Evolutionary conservation across 116 monocot species (phyloP).

Genomic region (Papilionanthe hybrid): DNA sequence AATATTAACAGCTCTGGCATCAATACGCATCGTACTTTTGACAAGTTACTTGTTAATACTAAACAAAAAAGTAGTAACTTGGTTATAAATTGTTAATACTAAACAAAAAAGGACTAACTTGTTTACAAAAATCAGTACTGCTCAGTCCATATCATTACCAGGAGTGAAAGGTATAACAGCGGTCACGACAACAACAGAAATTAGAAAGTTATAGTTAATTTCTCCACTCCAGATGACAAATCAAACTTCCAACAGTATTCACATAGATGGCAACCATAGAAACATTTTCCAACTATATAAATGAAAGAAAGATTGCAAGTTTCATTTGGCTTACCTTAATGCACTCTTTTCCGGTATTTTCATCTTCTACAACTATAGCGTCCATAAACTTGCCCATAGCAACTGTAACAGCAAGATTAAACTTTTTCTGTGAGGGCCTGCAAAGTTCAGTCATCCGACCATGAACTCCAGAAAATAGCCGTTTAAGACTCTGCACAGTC

Average conservation of each 20-base stretch:
- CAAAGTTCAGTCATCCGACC: constrained; percentile 98
- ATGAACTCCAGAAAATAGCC: constrained; percentile 86
- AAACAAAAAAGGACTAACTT: background rate
- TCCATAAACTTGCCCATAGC: constrained; percentile 99
- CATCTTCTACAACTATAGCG: constrained; percentile 99
- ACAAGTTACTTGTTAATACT: background rate
- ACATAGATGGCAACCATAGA: background rate
- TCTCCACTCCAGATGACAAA: background rate
- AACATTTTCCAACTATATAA: background rate
- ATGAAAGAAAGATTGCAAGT: background rate
- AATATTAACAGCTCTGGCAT: background rate
- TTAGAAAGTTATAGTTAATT: background rate
- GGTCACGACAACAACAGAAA: background rate
- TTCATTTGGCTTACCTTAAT: constrained; percentile 59
- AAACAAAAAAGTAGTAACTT: background rate
- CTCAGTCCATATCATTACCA: background rate
- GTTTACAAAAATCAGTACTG: background rate
- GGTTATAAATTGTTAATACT: background rate
- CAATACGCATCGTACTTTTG: background rate
- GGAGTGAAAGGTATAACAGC: background rate
- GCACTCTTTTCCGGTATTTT: constrained; percentile 95
- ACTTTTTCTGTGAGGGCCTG: constrained; percentile 85
- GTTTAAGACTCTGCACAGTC: constrained; percentile 86
- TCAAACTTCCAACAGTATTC: background rate
- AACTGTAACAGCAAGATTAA: constrained; percentile 91